Percentiles rank a stretch among this genome's conserved stretches.
phyloP scores from a whole-genome alignment of 106 monocot genomes.

The Dendrobium catenatum region DNA sequence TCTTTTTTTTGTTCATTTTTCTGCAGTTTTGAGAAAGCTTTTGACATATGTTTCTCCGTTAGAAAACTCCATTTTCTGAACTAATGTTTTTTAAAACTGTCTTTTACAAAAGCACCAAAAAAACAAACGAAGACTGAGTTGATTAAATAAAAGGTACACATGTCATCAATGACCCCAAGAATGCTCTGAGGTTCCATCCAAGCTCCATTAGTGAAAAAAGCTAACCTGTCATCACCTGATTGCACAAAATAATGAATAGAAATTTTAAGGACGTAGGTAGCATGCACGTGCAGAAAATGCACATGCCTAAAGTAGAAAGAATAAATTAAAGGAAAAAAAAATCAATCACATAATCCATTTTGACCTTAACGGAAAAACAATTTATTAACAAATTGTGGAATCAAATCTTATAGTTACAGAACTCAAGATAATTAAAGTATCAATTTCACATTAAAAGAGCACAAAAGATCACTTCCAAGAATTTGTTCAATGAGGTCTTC shows the following conservation, averaged over 20 bases:
- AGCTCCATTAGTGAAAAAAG: conserved; percentile 55
- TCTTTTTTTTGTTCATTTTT: too few relatives aligned
- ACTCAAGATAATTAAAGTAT: neutral
- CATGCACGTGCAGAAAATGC: neutral
- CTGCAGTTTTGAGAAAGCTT: too few relatives aligned
- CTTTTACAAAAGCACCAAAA: too few relatives aligned
- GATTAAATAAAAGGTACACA: conserved; percentile 55
- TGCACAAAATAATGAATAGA: conserved; percentile 15
- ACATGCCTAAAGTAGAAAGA: neutral
- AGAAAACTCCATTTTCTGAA: too few relatives aligned
- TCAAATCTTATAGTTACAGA: neutral
- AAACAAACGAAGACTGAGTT: conserved; percentile 1
- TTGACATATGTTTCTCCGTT: too few relatives aligned
- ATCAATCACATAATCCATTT: neutral
- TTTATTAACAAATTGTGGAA: neutral
- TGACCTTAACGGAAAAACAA: neutral
- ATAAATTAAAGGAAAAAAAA: neutral
- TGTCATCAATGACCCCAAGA: conserved; percentile 66
- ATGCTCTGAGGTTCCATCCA: conserved; percentile 78
- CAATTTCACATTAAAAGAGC: neutral
- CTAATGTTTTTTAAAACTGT: too few relatives aligned
- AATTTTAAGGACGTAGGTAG: neutral
- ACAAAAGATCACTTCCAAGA: neutral
- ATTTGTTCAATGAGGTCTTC: neutral
- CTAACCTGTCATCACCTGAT: conserved; percentile 51